Conservation (phyloP, 1,284 basidiomycete genomes). For the Vanrija pseudolonga region DNA sequence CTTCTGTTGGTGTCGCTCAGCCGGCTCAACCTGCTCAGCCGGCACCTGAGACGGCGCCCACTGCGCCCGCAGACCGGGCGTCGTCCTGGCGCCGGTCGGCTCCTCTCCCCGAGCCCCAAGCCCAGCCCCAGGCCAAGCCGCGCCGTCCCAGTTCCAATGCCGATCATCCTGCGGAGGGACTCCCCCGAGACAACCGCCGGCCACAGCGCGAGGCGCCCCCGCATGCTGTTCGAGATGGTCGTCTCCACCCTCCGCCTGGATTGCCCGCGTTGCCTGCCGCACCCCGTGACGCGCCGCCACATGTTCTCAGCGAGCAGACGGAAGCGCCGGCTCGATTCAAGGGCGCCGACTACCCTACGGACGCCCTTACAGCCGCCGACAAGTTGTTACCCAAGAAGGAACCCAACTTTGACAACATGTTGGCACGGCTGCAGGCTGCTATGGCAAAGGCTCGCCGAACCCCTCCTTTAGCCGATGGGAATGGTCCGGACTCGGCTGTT, state of each 20-base stretch:
- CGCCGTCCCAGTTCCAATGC: not conserved
- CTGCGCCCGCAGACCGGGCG: slow-evolving; percentile 7
- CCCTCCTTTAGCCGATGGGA: too few relatives aligned
- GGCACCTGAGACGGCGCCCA: too few relatives aligned
- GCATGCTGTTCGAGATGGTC: not conserved
- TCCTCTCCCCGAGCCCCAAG: not conserved
- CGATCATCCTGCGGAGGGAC: not conserved
- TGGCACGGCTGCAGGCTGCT: slow-evolving; percentile 84
- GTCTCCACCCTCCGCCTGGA: too few relatives aligned
- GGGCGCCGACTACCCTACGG: slow-evolving; percentile 1
- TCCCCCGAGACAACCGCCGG: not conserved
- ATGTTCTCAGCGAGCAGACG: not conserved
- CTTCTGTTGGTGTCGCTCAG: too few relatives aligned
- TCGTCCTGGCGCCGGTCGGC: slow-evolving; percentile 2
- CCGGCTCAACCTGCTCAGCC: too few relatives aligned
- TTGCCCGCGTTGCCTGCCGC: too few relatives aligned
- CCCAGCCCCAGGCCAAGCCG: too few relatives aligned
- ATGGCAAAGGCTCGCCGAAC: slow-evolving; percentile 61
- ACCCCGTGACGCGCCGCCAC: not conserved
- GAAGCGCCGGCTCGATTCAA: not conserved
- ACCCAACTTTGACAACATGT: slow-evolving; percentile 72
- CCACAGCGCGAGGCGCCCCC: slow-evolving; percentile 6
- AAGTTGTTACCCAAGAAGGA: slow-evolving; percentile 47
- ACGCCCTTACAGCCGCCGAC: not conserved
- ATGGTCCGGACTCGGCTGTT: not conserved